A percentile compares a stretch with the other conserved stretches of the same genome.
phyloP scores from a whole-genome alignment of 2,329 filamentous ascomycete species.

The Aureobasidium sp. region DNA sequence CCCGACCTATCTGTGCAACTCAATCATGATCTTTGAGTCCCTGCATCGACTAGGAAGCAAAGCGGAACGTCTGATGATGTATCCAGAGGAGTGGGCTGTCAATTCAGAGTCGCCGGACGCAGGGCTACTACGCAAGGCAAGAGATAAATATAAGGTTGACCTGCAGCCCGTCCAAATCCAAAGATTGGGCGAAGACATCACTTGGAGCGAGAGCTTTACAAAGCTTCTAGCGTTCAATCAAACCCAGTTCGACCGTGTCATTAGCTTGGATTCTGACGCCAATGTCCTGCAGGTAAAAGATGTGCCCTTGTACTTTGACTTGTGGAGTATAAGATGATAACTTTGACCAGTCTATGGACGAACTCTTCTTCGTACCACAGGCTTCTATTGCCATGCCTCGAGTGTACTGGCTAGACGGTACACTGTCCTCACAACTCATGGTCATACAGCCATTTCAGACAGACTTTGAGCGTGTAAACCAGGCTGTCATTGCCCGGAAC shows the following conservation, averaged over 20 bases:
- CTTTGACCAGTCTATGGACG: constrained; percentile 57
- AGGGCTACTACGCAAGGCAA: constrained; percentile 29
- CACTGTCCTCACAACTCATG: constrained; percentile 15
- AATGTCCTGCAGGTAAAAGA: constrained; percentile 43
- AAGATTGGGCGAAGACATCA: constrained; percentile 24
- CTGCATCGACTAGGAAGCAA: constrained; percentile 34
- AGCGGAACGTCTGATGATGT: constrained; percentile 38
- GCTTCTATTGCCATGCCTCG: constrained; percentile 58
- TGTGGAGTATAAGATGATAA: constrained; percentile 26
- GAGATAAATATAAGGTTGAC: constrained; percentile 41
- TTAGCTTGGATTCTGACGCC: constrained; percentile 56
- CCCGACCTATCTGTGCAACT: constrained; percentile 35
- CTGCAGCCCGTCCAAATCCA: constrained; percentile 38
- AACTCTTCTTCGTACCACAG: constrained; percentile 59
- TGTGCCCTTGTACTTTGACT: constrained; percentile 36
- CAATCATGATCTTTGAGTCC: constrained; percentile 36
- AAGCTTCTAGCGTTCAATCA: constrained; percentile 64
- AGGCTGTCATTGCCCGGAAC: too few relatives aligned
- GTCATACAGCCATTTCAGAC: constrained; percentile 16
- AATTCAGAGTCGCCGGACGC: not conserved
- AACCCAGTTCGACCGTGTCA: constrained; percentile 50
- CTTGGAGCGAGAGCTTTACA: constrained; percentile 57
- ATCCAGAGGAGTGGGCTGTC: constrained; percentile 31
- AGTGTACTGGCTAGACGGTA: constrained; percentile 57
- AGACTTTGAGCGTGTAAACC: constrained; percentile 17